Conservation (phyloP, 345 rosid species). For the Eucalyptus camaldulensis region DNA sequence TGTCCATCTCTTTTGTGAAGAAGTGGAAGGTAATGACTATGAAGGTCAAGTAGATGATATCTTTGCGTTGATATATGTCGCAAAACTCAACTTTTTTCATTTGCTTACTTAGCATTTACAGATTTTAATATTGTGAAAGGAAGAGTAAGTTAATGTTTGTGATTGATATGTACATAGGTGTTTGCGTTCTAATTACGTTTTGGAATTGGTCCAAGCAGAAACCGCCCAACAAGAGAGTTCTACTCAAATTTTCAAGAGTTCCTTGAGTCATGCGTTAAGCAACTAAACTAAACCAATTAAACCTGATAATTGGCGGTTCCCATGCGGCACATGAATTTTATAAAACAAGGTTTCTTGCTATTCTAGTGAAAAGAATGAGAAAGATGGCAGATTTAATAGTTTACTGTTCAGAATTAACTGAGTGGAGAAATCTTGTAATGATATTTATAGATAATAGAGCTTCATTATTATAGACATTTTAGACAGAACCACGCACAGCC, state of each 20-base stretch:
- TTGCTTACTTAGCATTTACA: neutral
- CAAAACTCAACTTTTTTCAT: neutral
- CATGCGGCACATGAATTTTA: neutral
- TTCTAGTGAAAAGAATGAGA: neutral
- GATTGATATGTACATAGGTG: neutral
- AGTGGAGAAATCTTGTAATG: neutral
- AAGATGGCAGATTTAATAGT: neutral
- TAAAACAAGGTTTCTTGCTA: neutral
- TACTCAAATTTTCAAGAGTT: neutral
- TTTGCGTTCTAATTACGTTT: neutral
- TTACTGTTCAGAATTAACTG: neutral
- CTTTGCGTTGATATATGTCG: neutral
- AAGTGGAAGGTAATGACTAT: neutral
- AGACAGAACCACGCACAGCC: neutral
- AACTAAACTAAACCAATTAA: neutral
- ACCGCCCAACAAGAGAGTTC: neutral
- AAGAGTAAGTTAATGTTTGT: neutral
- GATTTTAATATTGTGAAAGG: neutral
- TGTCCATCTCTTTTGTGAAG: neutral
- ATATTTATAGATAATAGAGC: neutral
- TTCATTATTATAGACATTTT: neutral
- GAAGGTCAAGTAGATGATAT: neutral
- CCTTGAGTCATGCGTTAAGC: neutral
- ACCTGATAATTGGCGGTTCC: neutral
- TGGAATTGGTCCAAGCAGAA: neutral